Conservation (phyloP, 805 yeast species). For the Cyberlindnera maclurae region DNA sequence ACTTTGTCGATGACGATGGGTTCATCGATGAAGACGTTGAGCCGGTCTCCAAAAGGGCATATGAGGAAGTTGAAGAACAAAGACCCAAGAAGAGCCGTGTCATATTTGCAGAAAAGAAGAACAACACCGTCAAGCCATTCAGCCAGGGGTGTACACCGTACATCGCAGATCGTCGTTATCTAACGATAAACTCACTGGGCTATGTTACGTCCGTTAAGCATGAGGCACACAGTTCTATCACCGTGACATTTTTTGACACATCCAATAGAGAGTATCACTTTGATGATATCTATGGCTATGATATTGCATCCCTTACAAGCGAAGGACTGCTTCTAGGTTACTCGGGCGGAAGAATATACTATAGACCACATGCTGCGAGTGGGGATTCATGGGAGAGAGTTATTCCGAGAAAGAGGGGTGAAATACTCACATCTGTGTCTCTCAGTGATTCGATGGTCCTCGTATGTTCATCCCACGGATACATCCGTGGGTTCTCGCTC, state of each 20-base stretch:
- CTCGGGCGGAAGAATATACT: conserved; percentile 46
- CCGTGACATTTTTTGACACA: conserved; percentile 81
- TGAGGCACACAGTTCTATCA: conserved; percentile 56
- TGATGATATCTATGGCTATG: conserved; percentile 64
- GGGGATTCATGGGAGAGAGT: conserved; percentile 66
- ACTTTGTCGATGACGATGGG: conserved; percentile 39
- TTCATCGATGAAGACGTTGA: conserved; percentile 56
- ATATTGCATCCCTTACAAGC: conserved; percentile 65
- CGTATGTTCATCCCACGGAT: conserved; percentile 73
- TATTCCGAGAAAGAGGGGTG: conserved; percentile 44
- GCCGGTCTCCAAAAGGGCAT: conserved; percentile 16
- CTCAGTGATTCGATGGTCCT: conserved; percentile 54
- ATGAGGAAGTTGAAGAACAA: conserved; percentile 9
- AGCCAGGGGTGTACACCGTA: conserved; percentile 91
- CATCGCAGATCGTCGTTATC: conserved; percentile 56
- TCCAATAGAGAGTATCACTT: conserved; percentile 81
- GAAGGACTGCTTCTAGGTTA: conserved; percentile 60
- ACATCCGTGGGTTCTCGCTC: conserved; percentile 59
- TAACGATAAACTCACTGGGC: conserved; percentile 76
- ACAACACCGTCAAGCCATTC: conserved; percentile 47
- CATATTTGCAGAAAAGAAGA: conserved; percentile 2
- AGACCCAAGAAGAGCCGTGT: conserved; percentile 2
- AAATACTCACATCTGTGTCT: conserved; percentile 61
- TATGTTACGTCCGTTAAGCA: conserved; percentile 73
- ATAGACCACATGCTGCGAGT: conserved; percentile 61